Evolutionary conservation across 208 protist genomes (phyloP).

Genomic region (Leishmania tarentolae): DNA sequence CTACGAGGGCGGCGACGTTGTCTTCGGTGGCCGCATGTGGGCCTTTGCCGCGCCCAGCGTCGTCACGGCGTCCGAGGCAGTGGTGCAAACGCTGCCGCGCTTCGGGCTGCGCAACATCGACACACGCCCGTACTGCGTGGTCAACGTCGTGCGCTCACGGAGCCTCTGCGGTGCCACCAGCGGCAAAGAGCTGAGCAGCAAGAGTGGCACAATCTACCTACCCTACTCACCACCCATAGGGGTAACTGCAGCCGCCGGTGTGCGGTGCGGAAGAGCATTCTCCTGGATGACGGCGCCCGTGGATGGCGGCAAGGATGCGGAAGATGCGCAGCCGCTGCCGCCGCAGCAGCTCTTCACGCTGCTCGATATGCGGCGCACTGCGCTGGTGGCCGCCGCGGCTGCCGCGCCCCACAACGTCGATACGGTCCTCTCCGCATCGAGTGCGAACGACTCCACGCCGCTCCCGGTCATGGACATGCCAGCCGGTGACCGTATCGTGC

Average conservation of each 20-base stretch:
- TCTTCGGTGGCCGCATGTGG: constrained; percentile 71
- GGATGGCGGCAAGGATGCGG: neutral
- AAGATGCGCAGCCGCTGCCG: constrained; percentile 4
- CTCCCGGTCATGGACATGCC: neutral
- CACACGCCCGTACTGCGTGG: constrained; percentile 5
- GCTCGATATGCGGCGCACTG: constrained; percentile 19
- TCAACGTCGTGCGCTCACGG: constrained; percentile 13
- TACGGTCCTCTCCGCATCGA: neutral
- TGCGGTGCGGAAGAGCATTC: neutral
- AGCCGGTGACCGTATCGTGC: too few relatives aligned
- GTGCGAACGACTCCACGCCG: neutral
- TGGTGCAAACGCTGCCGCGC: constrained; percentile 5
- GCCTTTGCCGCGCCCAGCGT: constrained; percentile 68
- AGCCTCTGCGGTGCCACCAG: constrained; percentile 1
- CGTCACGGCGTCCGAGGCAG: constrained; percentile 47
- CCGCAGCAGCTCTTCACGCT: constrained; percentile 23
- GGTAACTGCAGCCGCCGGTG: neutral
- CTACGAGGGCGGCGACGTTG: constrained; percentile 74
- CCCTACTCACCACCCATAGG: neutral
- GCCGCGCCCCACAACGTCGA: neutral
- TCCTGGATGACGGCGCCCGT: neutral
- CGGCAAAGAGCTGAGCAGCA: neutral
- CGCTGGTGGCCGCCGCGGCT: constrained; percentile 9
- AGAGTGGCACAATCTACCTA: neutral
- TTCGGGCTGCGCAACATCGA: constrained; percentile 21